Evolutionary conservation across 257 asterid genomes (phyloP).

Genomic region (Lycium barbarum): DNA sequence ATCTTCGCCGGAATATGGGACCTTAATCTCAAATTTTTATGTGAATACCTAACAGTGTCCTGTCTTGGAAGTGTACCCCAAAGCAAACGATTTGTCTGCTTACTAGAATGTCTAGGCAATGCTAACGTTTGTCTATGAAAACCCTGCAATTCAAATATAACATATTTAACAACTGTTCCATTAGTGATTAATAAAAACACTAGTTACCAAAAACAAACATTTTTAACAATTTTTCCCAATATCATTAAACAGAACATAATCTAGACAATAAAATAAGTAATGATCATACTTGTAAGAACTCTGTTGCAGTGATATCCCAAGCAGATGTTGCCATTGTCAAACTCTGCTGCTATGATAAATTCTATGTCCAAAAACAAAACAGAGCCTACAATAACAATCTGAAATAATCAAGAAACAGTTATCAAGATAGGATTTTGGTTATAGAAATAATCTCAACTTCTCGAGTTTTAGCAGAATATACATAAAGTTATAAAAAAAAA

Average conservation of each 20-base stretch:
- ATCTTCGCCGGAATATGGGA: slow-evolving; percentile 35
- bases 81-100: slow-evolving; percentile 51
- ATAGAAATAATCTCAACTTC: neutral
- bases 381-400: neutral
- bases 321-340: slow-evolving; percentile 58
- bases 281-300: slow-evolving; percentile 63
- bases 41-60: slow-evolving; percentile 34
- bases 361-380: neutral
- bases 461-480: neutral
- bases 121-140: slow-evolving; percentile 54
- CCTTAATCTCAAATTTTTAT: slow-evolving; percentile 33
- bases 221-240: neutral
- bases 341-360: neutral
- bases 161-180: slow-evolving; percentile 4
- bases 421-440: neutral
- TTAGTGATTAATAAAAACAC: neutral
- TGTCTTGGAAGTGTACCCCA: slow-evolving; percentile 56
- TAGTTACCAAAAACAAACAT: neutral
- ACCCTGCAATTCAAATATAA: slow-evolving; percentile 48
- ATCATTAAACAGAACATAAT: slow-evolving; percentile 21
- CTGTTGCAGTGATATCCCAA: slow-evolving; percentile 60
- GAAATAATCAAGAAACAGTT: neutral
- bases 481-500: too few species aligned
- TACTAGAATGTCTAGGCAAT: slow-evolving; percentile 49
- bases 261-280: neutral